Evolutionary conservation across 257 asterid genomes (phyloP), one percentile per base, ranked within the genome.

Genomic region (Echium plantagineum): DNA sequence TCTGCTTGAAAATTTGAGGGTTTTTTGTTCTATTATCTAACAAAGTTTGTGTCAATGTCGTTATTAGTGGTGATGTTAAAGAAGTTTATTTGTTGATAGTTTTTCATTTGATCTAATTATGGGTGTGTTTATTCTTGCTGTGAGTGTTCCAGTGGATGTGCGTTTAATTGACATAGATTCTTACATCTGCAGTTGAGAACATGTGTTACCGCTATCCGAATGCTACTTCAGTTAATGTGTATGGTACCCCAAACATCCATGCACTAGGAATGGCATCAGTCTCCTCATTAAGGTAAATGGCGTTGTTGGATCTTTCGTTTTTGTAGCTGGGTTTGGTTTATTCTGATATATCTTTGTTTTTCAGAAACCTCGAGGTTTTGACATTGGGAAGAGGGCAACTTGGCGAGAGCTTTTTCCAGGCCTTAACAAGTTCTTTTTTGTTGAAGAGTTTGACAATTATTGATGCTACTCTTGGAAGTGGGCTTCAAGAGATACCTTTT

Each of bases 141-240:
- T 8, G 24, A 56, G 22, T 24, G 17, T 12, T 12, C 15, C 38
- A 22, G 32, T 22, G 16, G 12, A 0, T 15, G 20, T 9, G 32
- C 19, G 49, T 64, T 73, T 66, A 78, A 69, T 26, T 28, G 60
- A 51, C 22, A 18, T 47, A 22, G 6, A 52, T 72, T 48, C 32
- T 66, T 57, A 58, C 52, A 21, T 57, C 55, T 70, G 55, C 69
- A 90, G 98, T 90, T 77, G 95, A 81, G 73, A 90, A 80, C 72
- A 83, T 90, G 81, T 90, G 96, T 64, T 87, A 57, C 24, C 88
- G 98, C 48, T 87, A 87, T 72, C 96, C 98, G 62, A 90, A 87
- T 72, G 98, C 98, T 42, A 85, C 87, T 59, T 79, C 83, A 18
- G 87, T 83, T n/a, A 90, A 90, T 72, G 66, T 90, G 17, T 85